A percentile compares a stretch with the other conserved stretches of the same genome.
Evolutionary conservation across 805 yeast genomes (phyloP).

Genomic region (Candida endomychidarum): DNA sequence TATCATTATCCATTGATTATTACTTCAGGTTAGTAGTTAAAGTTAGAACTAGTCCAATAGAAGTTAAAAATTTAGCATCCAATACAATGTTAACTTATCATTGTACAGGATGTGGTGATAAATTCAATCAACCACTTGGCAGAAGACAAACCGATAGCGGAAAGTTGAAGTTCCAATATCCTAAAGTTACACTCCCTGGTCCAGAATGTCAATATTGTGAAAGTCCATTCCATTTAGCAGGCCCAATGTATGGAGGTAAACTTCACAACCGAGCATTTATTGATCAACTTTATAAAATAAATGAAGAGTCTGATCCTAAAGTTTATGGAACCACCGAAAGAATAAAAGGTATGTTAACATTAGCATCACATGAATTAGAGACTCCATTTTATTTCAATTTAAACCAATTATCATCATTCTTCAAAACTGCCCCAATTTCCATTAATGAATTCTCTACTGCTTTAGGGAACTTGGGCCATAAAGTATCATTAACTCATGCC

Average conservation of each 20-base stretch:
- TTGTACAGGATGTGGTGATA: conserved; percentile 85
- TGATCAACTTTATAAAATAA: conserved; percentile 56
- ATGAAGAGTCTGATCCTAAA: conserved; percentile 48
- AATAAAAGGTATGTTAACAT: conserved; percentile 87
- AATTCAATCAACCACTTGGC: conserved; percentile 74
- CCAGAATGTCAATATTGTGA: conserved; percentile 70
- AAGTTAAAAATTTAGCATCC: conserved; percentile 76
- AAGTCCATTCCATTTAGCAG: conserved; percentile 72
- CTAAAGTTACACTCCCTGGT: conserved; percentile 45
- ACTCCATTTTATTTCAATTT: conserved; percentile 82
- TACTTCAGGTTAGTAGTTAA: conserved; percentile 84
- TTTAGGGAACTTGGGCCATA: conserved; percentile 77
- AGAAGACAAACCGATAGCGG: conserved; percentile 30
- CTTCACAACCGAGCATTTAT: conserved; percentile 73
- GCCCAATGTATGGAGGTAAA: conserved; percentile 94
- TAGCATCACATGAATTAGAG: conserved; percentile 70
- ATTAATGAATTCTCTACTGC: conserved; percentile 72
- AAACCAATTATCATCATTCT: conserved; percentile 67
- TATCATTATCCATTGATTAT: conserved; percentile 86
- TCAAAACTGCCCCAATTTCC: conserved; percentile 84
- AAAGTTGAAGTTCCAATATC: conserved; percentile 55
- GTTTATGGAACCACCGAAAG: conserved; percentile 79
- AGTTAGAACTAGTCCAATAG: conserved; percentile 73
- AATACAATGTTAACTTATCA: conserved; percentile 75
- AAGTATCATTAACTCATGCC: conserved; percentile 87